A percentile compares a stretch with the other conserved stretches of the same genome.
Evolutionary conservation across 129 eudicot species (phyloP).

Genomic region (Kitagawia praeruptora): DNA sequence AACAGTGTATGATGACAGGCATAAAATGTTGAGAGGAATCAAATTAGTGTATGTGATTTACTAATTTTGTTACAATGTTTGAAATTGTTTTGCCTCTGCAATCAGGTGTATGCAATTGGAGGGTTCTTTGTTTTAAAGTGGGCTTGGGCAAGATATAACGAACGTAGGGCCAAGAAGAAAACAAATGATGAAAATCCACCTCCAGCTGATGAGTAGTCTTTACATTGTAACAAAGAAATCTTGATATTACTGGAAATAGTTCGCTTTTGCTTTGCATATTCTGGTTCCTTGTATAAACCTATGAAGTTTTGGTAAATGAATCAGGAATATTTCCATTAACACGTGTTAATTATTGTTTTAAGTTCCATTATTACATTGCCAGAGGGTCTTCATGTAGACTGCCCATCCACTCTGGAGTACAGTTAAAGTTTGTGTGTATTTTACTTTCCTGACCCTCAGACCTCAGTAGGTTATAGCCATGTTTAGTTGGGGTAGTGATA

Average conservation of each 20-base stretch:
- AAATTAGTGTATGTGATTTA: neutral
- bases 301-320: neutral
- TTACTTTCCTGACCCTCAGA: neutral
- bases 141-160: conserved; percentile 89
- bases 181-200: conserved; percentile 45
- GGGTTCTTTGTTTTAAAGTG: conserved; percentile 71
- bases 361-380: neutral
- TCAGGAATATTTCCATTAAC: neutral
- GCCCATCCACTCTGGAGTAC: neutral
- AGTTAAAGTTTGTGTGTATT: neutral
- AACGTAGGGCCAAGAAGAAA: conserved; percentile 47
- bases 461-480: neutral
- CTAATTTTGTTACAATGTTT: neutral
- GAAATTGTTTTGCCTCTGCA: neutral
- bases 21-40: neutral
- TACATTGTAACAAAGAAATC: neutral
- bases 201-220: conserved; percentile 23
- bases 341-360: neutral
- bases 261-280: neutral
- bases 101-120: conserved; percentile 87
- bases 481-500: neutral
- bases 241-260: neutral
- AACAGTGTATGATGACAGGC: neutral
- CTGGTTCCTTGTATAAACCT: conserved; percentile 7
- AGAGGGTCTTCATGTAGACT: neutral